Evolutionary conservation across 352 stramenopile genomes (phyloP), one percentile per base, ranked within the genome.

Genomic region (Phytopythium montanum): DNA sequence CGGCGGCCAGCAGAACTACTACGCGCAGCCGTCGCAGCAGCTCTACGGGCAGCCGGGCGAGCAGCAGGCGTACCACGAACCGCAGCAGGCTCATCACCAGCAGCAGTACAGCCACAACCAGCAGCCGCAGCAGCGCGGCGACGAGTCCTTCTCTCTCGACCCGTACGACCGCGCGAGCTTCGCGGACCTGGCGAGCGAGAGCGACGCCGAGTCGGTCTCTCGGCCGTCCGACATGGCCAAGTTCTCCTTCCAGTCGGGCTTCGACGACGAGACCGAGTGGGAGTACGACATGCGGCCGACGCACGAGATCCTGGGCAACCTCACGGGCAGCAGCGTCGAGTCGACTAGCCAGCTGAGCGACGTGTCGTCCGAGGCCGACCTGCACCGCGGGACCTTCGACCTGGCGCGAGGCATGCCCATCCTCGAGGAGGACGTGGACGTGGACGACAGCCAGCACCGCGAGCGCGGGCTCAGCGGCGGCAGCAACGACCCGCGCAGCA

Each of bases 181-280:
- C 73, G 75, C 81, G 60, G 73, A 76, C 33, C 74, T 90, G 59
- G 68, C 54, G 48, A 77, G 87, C 8, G 75, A 87, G 55, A 61
- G 73, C 38, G 56, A 61, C 49, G 51, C 72, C 23, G 70, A 77
- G 48, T 62, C 65, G 60, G 75, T 69, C 38, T 74, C 79, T 12
- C 68, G 69, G 2, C 79, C 73, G 59, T 89, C 81, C 8, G 81
- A 89, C 33, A 69, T 63, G 26, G 79, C 56, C 68, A 91, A 91
- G 61, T 87, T 87, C 49, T 91, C 81, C 56, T 89, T 91, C 71
- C 75, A 87, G 60, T 88, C 81, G 13, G 79, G 71, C 28, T 91
- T 86, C 62, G 79, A 88, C 57, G 75, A 89, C 59, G 76, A 88
- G 38, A 69, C 72, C 12, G 81, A 91, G 51, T 91, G 77, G 76